Base-by-base conservation (phyloP, 163 green algal species). In the Prototheca wickerhamii region DNA sequence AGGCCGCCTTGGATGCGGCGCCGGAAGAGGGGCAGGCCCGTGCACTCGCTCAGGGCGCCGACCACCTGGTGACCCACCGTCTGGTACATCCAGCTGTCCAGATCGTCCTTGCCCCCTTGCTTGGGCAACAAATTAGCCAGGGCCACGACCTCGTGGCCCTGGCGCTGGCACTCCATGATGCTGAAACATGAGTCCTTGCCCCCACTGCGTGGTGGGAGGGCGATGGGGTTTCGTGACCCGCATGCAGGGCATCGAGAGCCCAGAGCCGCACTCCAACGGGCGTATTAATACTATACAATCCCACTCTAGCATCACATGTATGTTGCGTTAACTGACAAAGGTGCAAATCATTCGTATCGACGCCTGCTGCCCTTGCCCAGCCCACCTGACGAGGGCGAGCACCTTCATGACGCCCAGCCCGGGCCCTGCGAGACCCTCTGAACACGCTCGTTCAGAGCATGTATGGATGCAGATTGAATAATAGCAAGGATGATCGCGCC, bases 71-170 rank as follows among this genome's bases (percentile, higher is more conserved):
- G 92, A 0, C 92, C 92, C 32, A 96, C 91, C 20, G 91, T 97
- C 64, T 98, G 92, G 68, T 90, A 98, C 86, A 96, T 96, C 69
- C 87, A 96, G 51, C 86, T 95, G 72, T 97, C 88, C 17, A 96
- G 77, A 58, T 98, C 92, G 51, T 96, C 83, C 1, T 73, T 68
- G 1, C 74, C 74, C 10, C 55, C 63, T 4, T 69, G 25, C 25
- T 53, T 44, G 1, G 91, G 91, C 34, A 90, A 63, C 61, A 98
- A 76, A 67, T 97, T 97, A 54, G 73, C 91, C 23, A 97, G 82
- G 0, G 85, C 88, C 3, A 98, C 84, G 6, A 97, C 56, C 65
- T 95, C 76, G 66, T 97, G 91, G n/a, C 91, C 91, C 54, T 93
- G 71, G 6, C 75, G 57, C 29, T 79, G 35, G 58, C 83, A 91